Evolutionary conservation across 176 grass and related monocot genomes (phyloP), one percentile per base, ranked within the genome.

Genomic region (Tillandsia leiboldiana): DNA sequence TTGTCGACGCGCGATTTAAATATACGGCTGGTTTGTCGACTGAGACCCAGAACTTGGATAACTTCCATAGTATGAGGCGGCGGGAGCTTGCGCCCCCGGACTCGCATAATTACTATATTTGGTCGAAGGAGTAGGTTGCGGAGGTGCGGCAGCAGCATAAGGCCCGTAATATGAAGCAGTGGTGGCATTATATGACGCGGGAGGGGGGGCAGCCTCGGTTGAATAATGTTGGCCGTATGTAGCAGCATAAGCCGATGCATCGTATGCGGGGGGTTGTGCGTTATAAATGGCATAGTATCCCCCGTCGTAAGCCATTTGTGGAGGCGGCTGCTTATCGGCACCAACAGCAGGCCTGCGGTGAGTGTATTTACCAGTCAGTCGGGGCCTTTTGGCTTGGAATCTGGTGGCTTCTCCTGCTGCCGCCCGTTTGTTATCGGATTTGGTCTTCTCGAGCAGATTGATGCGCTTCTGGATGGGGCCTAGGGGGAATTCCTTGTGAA

Each of bases 401-500:
- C 82, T 86, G 1, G 66, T 63, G 58, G 75, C 11, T 9, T 83
- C 80, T 48, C 14, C 68, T 3, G 63, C 80, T 24, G n/a, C 68
- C 3, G 63, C 57, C 65, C 70, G 62, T 75, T 82, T 88, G 74
- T 96, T 91, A 66, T 81, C 77, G 33, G 66, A 74, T 82, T 88
- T 90, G 28, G 83, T 65, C 65, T 83, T 88, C 24, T 77, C 75
- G 2, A 96, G 82, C 79, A 79, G 82, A 52, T 65, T 64, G 2
- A 91, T 64, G 29, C 76, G 82, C 51, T 91, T 91, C 53, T 88
- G 87, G 68, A 96, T 84, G 73, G 91, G 91, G 8, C 82, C 91
- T 68, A 88, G 63, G 26, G 91, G 83, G 42, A 67, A 86, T 8
- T 88, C 84, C 51, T 91, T 86, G 75, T 89, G 84, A 70, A 96